Percentiles rank a stretch among this genome's conserved stretches.
Evolutionary conservation across 2,329 filamentous ascomycete species (phyloP).

Genomic region (Torrubiella hemipterigena): DNA sequence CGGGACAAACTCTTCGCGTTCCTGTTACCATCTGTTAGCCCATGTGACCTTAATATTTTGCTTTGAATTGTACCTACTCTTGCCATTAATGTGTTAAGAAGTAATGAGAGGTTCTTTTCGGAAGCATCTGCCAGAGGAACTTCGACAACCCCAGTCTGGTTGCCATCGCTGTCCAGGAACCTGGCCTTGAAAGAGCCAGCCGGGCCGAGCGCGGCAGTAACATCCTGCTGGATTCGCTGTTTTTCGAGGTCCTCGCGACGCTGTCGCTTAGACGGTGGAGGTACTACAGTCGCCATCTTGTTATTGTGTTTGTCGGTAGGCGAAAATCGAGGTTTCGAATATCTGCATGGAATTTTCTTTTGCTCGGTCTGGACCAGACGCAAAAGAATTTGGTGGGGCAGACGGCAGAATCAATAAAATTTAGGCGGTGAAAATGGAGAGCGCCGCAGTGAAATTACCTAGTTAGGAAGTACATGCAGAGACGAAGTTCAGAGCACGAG

Average conservation of each 20-base stretch:
- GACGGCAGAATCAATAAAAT: constrained; percentile 17
- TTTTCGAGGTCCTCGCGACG: constrained; percentile 62
- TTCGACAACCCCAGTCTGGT: constrained; percentile 58
- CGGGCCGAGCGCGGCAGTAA: constrained; percentile 53
- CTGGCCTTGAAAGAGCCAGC: constrained; percentile 72
- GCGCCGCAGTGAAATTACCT: too few species aligned
- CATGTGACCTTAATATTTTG: neutral
- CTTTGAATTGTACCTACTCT: constrained; percentile 37
- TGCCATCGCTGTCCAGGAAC: constrained; percentile 70
- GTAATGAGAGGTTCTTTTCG: constrained; percentile 78
- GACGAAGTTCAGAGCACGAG: too few species aligned
- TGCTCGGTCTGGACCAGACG: neutral
- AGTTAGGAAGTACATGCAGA: constrained; percentile 3
- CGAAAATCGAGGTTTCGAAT: constrained; percentile 1
- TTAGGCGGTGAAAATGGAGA: constrained; percentile 16
- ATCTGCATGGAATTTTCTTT: constrained; percentile 2
- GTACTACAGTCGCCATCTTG: constrained; percentile 65
- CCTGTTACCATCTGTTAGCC: constrained; percentile 15
- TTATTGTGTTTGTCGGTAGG: constrained; percentile 2
- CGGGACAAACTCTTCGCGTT: constrained; percentile 46
- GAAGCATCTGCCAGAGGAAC: constrained; percentile 76
- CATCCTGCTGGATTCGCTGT: constrained; percentile 63
- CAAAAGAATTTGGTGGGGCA: constrained; percentile 13
- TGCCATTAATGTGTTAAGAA: constrained; percentile 75
- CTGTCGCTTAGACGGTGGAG: constrained; percentile 83